Percentiles rank a stretch among this genome's conserved stretches.
Conservation (phyloP, 768 basidiomycete genomes). For the Podaxis rugospora region DNA sequence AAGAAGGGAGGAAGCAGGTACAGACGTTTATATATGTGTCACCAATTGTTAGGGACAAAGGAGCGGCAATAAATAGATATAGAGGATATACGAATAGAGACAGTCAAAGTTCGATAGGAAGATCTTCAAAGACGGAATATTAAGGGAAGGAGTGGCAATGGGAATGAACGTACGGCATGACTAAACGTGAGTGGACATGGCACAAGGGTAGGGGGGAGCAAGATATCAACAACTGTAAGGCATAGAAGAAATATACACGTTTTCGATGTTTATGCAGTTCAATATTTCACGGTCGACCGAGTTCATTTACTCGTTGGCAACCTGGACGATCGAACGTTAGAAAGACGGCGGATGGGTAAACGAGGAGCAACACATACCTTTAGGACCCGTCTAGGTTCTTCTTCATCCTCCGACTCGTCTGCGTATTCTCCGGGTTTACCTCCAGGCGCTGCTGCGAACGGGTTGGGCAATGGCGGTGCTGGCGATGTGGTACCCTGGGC, state of each 20-base stretch:
- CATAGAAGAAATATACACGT: neutral
- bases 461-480: constrained; percentile 14
- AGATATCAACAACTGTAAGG: neutral
- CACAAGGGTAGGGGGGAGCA: neutral
- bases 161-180: neutral
- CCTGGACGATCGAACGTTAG: constrained; percentile 12
- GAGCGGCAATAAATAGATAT: neutral
- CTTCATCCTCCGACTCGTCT: constrained; percentile 20
- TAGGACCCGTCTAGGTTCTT: constrained; percentile 24
- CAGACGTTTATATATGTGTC: neutral
- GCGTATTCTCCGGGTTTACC: constrained; percentile 17
- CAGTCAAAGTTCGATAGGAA: neutral
- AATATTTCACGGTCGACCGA: neutral
- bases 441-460: constrained; percentile 15
- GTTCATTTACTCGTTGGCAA: constrained; percentile 21
- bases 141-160: neutral
- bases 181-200: neutral
- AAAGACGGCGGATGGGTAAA: neutral
- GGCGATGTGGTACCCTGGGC: neutral
- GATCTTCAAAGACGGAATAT: neutral
- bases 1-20: neutral
- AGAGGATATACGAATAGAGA: neutral
- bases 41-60: neutral
- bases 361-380: constrained; percentile 23
- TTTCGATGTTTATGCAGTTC: neutral